These are phyloP conservation scores for Hymenoscyphus fructigenus DNA, from an alignment of 2,329 filamentous ascomycete genomes.

Conservation along the genomic window DNA sequence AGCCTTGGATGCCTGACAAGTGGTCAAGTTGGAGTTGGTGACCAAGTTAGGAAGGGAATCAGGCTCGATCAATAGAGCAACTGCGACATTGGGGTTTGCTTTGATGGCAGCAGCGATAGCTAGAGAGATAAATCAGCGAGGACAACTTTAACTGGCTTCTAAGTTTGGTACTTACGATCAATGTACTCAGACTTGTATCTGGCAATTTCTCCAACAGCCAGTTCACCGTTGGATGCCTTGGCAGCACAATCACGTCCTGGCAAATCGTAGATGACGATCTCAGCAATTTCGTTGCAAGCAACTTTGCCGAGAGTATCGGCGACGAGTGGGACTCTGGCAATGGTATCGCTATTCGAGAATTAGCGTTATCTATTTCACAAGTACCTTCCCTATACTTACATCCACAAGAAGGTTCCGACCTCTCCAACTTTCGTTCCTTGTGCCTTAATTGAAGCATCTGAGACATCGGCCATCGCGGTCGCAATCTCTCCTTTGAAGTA, in stretches of 20 bases:
- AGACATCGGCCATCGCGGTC: constrained; percentile 51
- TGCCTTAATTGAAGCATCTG: constrained; percentile 50
- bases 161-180: constrained; percentile 39
- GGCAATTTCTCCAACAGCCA: constrained; percentile 49
- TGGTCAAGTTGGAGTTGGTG: constrained; percentile 52
- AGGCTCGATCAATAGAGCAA: constrained; percentile 44
- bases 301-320: constrained; percentile 46
- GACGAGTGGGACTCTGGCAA: constrained; percentile 49
- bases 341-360: constrained; percentile 41
- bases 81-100: constrained; percentile 13
- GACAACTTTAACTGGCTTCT: background rate
- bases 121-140: constrained; percentile 44
- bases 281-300: constrained; percentile 47
- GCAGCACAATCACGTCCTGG: constrained; percentile 59
- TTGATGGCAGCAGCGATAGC: constrained; percentile 32
- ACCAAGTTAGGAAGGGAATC: constrained; percentile 60
- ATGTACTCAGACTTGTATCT: constrained; percentile 56
- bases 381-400: constrained; percentile 27
- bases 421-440: constrained; percentile 40
- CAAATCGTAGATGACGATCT: constrained; percentile 54
- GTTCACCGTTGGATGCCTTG: constrained; percentile 57
- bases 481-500: constrained; percentile 58
- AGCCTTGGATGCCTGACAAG: constrained; percentile 48
- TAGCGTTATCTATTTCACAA: constrained; percentile 3
- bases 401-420: constrained; percentile 51